Base-by-base conservation (phyloP, 441 rosid species). In the Gossypium davidsonii region DNA sequence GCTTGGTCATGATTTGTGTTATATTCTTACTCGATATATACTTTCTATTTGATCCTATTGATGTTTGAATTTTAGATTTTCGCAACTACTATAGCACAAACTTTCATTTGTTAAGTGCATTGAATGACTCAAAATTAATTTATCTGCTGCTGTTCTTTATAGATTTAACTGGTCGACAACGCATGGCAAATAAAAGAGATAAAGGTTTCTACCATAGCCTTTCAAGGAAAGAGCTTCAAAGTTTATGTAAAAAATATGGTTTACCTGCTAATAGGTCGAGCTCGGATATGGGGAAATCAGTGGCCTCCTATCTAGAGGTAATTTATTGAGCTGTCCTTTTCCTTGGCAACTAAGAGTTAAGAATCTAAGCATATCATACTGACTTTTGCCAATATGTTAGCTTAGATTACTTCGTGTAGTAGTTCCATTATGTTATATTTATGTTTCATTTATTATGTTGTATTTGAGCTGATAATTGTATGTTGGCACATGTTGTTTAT, bases 201-300 rank as follows among this genome's bases (percentile, higher is more conserved):
- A 80, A 79, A 68, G 85, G 80, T 14, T 85, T 70, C 75, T 83
- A 73, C 72, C 72, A 68, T 14, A 74, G 79, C 14, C 89, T 83
- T 74, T 79, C 97, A 5, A 81, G 95, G 80, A 90, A 85, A 85
- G 92, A 90, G 78, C 92, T 92, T 73, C 91, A 86, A 70, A 85
- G 82, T 80, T 65, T 89, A 74, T 90, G 97, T 81, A 88, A 88
- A 83, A 81, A 76, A 58, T 85, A 80, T 80, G 83, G 86, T 61
- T 80, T 92, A 77, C 97, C 94, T 31, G 90, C 94, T 9, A 85
- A 88, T 77, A 86, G 82, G 79, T 85, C 94, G 11, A 90, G 80
- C 57, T 81, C 76, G 0, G 89, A 89, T 63, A 85, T 92, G 92
- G 91, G 88, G 53, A 82, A 81, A 75, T 84, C 84, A 20, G 76